phyloP scores from a whole-genome alignment of 2,329 filamentous ascomycete species.

The Cladosporium phlei region DNA sequence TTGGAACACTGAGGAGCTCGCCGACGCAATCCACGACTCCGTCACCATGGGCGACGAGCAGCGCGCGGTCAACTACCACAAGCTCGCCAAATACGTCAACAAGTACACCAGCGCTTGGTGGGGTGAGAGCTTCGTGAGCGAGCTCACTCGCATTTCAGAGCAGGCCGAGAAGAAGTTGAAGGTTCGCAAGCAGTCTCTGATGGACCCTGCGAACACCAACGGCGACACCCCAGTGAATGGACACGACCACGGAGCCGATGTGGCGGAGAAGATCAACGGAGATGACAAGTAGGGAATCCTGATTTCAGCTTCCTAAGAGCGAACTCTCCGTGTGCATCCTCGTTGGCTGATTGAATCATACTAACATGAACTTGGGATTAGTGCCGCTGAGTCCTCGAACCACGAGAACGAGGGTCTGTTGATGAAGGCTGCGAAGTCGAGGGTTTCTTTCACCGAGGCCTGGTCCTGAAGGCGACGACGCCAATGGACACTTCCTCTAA shows the following conservation, averaged over 20 bases:
- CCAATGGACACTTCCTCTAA: conserved; percentile 9
- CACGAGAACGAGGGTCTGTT: conserved; percentile 14
- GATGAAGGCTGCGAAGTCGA: conserved; percentile 8
- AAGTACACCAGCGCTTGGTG: conserved; percentile 97
- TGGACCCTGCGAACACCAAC: conserved; percentile 16
- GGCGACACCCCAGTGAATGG: conserved; percentile 7
- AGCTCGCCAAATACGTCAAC: conserved; percentile 90
- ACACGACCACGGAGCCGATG: conserved; percentile 10
- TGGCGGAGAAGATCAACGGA: not conserved
- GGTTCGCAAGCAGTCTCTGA: conserved; percentile 26
- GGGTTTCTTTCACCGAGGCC: conserved; percentile 10
- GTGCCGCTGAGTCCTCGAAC: not conserved
- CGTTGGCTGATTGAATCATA: conserved; percentile 5
- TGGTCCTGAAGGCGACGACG: conserved; percentile 10
- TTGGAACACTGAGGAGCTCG: conserved; percentile 96
- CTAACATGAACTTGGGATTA: conserved; percentile 9
- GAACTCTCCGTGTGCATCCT: not conserved
- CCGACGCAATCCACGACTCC: conserved; percentile 89
- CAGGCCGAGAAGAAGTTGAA: conserved; percentile 48
- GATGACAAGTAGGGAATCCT: conserved; percentile 7
- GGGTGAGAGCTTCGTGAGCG: conserved; percentile 86
- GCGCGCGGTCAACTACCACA: conserved; percentile 79
- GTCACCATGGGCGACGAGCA: conserved; percentile 93
- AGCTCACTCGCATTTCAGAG: conserved; percentile 61
- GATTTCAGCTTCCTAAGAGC: not conserved